Evolutionary conservation across 75 land plant genomes (phyloP), one percentile per base, ranked within the genome.

Genomic region (Ceratopteris richardii): DNA sequence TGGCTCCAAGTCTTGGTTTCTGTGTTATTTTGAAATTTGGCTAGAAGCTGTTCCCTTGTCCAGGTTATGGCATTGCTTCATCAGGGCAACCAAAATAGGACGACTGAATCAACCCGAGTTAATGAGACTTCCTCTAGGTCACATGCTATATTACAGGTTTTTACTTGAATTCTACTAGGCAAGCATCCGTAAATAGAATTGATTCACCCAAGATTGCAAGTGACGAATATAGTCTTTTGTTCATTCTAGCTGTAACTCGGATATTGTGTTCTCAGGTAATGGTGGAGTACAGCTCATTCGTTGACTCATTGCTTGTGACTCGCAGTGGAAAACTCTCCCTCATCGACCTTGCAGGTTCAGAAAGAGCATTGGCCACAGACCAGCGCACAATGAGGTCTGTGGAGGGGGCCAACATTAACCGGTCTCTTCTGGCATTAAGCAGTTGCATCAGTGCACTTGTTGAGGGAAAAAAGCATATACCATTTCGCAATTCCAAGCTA

Each of bases 71-170:
- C 26, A 9, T 56, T 64, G 69, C 69, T 70, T 56, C 61, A 64
- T 20, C 17, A 42, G 31, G 72, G 72, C 5, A 64, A 57, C 31
- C 68, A 51, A 0, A 48, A 65, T 26, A 52, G 68, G 46, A 56
- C 52, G 2, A 70, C 61, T 9, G 69, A 70, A 42, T 61, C 69
- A 13, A 70, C 72, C 21, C 30, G 43, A 19, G 2, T 65, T 9
- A 70, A 70, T 57, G 72, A 64, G 17, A 70, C 72, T 1, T 70
- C 72, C n/a, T 70, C 72, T 18, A 29, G 60, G 27, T 70, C 72
- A 24, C 69, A 64, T 52, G 72, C 61, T 21, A 65, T 70, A 20
- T 46, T 70, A 44, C 61, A 70, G 69, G 72, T 70, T 23, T 26
- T 60, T 41, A 11, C n/a, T 46, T 46, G 50, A 21, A 2, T 6